phyloP scores from a whole-genome alignment of 257 asterid genomes.

The Solanum virginianum region DNA sequence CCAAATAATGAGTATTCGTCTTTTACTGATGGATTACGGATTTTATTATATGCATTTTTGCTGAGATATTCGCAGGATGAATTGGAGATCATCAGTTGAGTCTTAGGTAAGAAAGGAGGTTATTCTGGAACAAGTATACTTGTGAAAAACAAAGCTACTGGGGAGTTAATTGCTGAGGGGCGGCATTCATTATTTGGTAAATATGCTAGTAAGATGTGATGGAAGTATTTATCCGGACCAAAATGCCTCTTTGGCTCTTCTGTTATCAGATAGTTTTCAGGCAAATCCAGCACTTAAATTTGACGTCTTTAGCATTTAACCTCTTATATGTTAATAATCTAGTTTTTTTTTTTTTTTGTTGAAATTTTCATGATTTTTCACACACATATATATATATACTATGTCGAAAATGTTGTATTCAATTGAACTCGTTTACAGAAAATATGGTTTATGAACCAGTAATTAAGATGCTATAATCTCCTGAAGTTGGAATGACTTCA shows the following conservation, averaged over 20 bases:
- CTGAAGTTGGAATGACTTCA: neutral
- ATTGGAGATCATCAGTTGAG: slow-evolving; percentile 46
- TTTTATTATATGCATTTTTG: neutral
- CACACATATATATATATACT: too few relatives aligned
- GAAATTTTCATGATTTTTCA: too few relatives aligned
- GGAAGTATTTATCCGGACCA: neutral
- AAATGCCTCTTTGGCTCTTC: neutral
- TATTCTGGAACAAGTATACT: slow-evolving; percentile 47
- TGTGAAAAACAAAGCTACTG: slow-evolving; percentile 53
- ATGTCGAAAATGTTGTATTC: too few relatives aligned
- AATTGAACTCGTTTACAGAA: too few relatives aligned
- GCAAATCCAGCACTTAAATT: too few relatives aligned
- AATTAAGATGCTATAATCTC: neutral
- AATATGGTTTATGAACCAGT: neutral
- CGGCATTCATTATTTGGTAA: slow-evolving; percentile 55
- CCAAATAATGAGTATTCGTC: neutral
- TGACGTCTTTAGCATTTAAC: too few relatives aligned
- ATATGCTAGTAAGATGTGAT: slow-evolving; percentile 58
- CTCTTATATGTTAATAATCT: too few relatives aligned
- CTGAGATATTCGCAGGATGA: slow-evolving; percentile 39
- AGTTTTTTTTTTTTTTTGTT: too few relatives aligned
- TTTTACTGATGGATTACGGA: neutral
- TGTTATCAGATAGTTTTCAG: too few relatives aligned
- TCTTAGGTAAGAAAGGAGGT: slow-evolving; percentile 39
- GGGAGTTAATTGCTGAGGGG: slow-evolving; percentile 74